Evolutionary conservation across 2,329 filamentous ascomycete species (phyloP).

Genomic region (Fonsecaea erecta): DNA sequence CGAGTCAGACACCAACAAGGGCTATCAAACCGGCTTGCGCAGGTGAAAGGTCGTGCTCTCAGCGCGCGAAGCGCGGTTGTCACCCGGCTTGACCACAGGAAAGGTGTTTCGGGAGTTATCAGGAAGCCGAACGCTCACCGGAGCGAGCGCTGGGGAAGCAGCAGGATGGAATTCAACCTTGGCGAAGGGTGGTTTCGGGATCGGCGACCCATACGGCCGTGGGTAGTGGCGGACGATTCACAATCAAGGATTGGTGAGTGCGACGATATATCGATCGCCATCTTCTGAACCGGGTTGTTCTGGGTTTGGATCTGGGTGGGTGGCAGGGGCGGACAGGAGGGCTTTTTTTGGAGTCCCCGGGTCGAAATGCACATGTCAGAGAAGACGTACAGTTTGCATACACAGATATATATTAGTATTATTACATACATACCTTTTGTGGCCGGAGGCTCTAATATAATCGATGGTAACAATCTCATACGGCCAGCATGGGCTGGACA

Average conservation of each 20-base stretch:
- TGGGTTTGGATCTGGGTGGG: not conserved
- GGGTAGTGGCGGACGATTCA: not conserved
- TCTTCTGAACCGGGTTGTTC: not conserved
- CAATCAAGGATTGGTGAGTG: not conserved
- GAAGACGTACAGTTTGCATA: not conserved
- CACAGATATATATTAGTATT: not conserved
- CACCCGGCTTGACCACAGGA: not conserved
- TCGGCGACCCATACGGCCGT: not conserved
- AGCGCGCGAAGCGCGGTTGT: not conserved
- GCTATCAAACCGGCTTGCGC: not conserved
- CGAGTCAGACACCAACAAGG: not conserved
- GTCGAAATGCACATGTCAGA: slow-evolving; percentile 1
- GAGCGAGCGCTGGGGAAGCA: not conserved
- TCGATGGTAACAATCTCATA: not conserved
- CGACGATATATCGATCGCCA: not conserved
- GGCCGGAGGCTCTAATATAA: not conserved
- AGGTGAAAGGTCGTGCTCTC: not conserved
- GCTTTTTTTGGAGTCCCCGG: not conserved
- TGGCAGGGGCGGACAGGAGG: not conserved
- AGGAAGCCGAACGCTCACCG: not conserved
- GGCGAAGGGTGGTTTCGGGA: not conserved
- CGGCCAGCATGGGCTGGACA: no score
- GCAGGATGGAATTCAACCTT: not conserved
- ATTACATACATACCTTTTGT: no score
- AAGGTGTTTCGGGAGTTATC: not conserved